phyloP scores from a whole-genome alignment of 129 eudicot genomes.

The Flaveria trinervia region DNA sequence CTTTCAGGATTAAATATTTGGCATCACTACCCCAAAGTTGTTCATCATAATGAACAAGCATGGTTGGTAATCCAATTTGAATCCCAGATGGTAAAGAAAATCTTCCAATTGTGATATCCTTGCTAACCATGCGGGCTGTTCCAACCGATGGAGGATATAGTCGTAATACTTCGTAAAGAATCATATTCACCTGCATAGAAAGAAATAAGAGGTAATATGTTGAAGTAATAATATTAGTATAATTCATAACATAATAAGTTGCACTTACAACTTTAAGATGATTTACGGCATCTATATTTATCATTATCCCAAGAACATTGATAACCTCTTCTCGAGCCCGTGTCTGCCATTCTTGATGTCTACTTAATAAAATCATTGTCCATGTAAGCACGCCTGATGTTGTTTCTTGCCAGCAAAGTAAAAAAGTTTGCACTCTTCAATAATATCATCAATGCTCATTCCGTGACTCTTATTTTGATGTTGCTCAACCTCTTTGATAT shows the following conservation, averaged over 20 bases:
- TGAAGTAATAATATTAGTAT: not conserved
- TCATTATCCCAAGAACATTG: not conserved
- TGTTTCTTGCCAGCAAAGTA: not conserved
- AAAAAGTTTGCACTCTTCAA: conserved; percentile 3
- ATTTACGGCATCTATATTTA: not conserved
- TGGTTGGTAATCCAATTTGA: not conserved
- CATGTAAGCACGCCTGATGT: not conserved
- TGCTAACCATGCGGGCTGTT: not conserved
- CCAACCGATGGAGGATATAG: not conserved
- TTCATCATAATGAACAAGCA: not conserved
- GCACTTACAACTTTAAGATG: not conserved
- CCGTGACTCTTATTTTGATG: not conserved
- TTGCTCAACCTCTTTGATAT: not conserved
- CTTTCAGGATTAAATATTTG: not conserved
- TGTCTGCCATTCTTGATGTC: not conserved
- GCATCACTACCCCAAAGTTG: conserved; percentile 3
- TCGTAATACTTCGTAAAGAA: not conserved
- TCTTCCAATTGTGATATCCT: not conserved
- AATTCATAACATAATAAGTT: not conserved
- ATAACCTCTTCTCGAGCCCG: not conserved
- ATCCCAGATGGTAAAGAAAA: not conserved
- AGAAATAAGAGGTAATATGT: not conserved
- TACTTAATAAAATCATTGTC: not conserved
- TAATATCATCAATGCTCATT: not conserved
- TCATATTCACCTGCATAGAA: not conserved